Evolutionary conservation across 1,284 basidiomycete species (phyloP).

Genomic region (Termitomyces sp.): DNA sequence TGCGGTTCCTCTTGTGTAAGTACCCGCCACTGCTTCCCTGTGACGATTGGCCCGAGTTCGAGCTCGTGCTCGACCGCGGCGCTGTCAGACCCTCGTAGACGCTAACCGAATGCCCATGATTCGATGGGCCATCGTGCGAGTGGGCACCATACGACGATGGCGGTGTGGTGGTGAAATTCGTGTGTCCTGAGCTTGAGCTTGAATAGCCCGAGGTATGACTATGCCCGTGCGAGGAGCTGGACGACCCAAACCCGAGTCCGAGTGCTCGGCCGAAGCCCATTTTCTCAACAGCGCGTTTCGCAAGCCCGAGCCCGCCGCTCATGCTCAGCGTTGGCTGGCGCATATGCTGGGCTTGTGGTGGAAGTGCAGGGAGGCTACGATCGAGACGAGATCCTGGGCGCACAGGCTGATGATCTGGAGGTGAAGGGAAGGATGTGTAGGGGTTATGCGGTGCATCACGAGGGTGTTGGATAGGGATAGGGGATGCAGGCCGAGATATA

Average conservation of each 20-base stretch:
- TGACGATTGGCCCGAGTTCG: conserved; percentile 27
- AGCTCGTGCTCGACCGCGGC: conserved; percentile 23
- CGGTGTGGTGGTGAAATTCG: conserved; percentile 7
- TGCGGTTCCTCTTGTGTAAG: conserved; percentile 27
- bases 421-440: conserved; percentile 22
- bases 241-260: conserved; percentile 32
- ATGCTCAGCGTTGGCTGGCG: conserved; percentile 69
- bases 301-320: conserved; percentile 61
- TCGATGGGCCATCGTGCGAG: not conserved
- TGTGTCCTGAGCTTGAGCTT: conserved; percentile 16
- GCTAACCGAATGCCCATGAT: conserved; percentile 4
- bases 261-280: conserved; percentile 66
- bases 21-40: conserved; percentile 11
- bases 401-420: conserved; percentile 18
- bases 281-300: conserved; percentile 70
- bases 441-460: conserved; percentile 11
- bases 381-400: conserved; percentile 16
- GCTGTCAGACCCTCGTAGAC: conserved; percentile 17
- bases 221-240: conserved; percentile 6
- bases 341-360: conserved; percentile 24
- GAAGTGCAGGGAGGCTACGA: conserved; percentile 22
- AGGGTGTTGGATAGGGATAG: conserved; percentile 6
- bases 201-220: conserved; percentile 23
- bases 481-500: not conserved
- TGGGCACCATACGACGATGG: conserved; percentile 15